Evolutionary conservation across 2,329 filamentous ascomycete species (phyloP), one percentile per base, ranked within the genome.

Genomic region (Scytalidium sp.): DNA sequence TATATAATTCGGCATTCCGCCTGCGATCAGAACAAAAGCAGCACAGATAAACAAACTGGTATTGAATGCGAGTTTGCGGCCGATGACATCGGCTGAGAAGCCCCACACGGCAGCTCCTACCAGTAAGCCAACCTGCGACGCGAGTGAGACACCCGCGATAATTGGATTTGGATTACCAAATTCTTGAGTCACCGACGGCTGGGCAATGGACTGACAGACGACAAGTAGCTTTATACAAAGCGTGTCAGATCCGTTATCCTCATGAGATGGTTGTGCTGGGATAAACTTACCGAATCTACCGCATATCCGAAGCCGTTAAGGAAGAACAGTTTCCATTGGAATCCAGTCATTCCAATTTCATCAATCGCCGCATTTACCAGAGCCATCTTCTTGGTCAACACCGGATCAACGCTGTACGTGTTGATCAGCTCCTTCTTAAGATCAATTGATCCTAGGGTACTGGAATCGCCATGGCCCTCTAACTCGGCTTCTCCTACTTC

Each of bases 41-140:
- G 79, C 77, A 58, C 77, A 83, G 50, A 86, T 70, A 56, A 87
- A 74, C n/a, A 88, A 70, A 2, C 80, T 81, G 23, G 80, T 67
- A 58, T 88, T 88, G 69, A 88, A 88, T 3, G 85, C 84, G 54
- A 78, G 80, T 53, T 80, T 79, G 27, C 85, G 75, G 25, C 78
- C 78, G 54, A 81, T 80, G 11, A 81, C 65, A 57, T 81, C 79
- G 52, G 75, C 79, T 7, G 75, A 75, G 48, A 81, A 79, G 0
- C 79, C 79, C 79, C 79, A 78, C 32, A 63, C 57, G 36, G 52
- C 52, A 27, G 71, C 71, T 11, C 72, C 72, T 1, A 69, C 58
- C 5, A 74, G 59, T 53, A 75, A 62, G 19, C 71, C 72, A 11
- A 70, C 62, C 45, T 74, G 71, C 4, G 67, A 65, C 3, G 69